A percentile compares a stretch with the other conserved stretches of the same genome.
These are phyloP conservation scores for Trichosporon ovoides DNA, from an alignment of 1,284 basidiomycete genomes.

Conservation along the genomic window DNA sequence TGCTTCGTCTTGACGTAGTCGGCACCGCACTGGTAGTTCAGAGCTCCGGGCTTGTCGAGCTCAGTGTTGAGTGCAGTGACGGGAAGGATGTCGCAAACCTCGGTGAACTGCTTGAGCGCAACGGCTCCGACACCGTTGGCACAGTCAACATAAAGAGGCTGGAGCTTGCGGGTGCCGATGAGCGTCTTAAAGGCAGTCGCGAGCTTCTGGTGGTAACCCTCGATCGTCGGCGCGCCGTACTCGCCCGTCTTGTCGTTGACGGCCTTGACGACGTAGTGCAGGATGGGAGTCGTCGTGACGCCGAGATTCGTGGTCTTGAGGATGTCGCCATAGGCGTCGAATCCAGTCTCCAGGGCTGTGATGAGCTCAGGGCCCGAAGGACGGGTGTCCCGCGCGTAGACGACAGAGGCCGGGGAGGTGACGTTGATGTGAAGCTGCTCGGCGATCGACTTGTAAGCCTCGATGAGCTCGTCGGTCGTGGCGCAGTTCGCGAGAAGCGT, in stretches of 20 bases:
- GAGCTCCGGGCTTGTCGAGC: conserved; percentile 61
- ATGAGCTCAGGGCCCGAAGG: conserved; percentile 82
- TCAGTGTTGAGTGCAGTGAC: conserved; percentile 61
- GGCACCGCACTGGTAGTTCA: conserved; percentile 88
- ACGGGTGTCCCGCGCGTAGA: conserved; percentile 90
- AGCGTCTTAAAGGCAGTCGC: conserved; percentile 80
- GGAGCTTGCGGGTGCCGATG: conserved; percentile 57
- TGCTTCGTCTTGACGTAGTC: conserved; percentile 96
- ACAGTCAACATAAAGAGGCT: conserved; percentile 74
- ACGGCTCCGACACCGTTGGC: conserved; percentile 93
- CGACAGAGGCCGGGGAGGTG: conserved; percentile 68
- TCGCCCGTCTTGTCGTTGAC: conserved; percentile 64
- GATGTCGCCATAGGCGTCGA: conserved; percentile 57
- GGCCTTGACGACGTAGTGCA: conserved; percentile 90
- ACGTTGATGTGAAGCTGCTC: conserved; percentile 70
- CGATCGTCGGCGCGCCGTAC: conserved; percentile 76
- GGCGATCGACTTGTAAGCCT: conserved; percentile 62
- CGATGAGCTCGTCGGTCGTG: conserved; percentile 66
- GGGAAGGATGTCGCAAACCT: conserved; percentile 47
- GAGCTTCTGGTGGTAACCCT: conserved; percentile 84
- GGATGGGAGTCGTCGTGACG: conserved; percentile 86
- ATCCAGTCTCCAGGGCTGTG: conserved; percentile 73
- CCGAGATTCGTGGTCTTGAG: conserved; percentile 54
- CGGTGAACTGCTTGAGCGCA: conserved; percentile 58
- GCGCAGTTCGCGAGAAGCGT: conserved; percentile 83